Evolutionary conservation across 176 grass and related monocot genomes (phyloP).

Genomic region (Bonia amplexicaulis): DNA sequence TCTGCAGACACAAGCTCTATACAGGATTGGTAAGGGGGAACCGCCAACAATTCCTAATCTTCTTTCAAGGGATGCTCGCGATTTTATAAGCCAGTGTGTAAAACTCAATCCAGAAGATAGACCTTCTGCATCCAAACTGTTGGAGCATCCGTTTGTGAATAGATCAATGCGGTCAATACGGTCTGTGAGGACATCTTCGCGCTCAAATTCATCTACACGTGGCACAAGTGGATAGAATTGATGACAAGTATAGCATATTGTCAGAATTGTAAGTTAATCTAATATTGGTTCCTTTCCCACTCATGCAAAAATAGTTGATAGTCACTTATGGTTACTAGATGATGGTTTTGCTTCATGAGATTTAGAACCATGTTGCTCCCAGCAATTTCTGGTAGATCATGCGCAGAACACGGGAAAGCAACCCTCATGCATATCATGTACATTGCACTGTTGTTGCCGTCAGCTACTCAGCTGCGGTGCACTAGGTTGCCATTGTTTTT

Average conservation of each 20-base stretch:
- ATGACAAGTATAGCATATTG: neutral
- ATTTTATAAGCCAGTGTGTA: conserved; percentile 72
- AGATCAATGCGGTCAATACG: conserved; percentile 43
- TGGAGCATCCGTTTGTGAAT: conserved; percentile 70
- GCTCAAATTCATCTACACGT: conserved; percentile 38
- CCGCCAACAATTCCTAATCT: conserved; percentile 41
- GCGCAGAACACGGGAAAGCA: neutral
- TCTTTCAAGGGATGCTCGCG: conserved; percentile 58
- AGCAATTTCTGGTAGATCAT: neutral
- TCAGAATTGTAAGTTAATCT: conserved; percentile 38
- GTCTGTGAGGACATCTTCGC: conserved; percentile 42
- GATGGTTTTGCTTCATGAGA: neutral
- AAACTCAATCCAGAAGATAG: conserved; percentile 58
- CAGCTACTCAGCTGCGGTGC: neutral
- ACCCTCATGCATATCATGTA: neutral
- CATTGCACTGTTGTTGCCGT: neutral
- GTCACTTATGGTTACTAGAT: neutral
- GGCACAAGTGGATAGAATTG: conserved; percentile 10
- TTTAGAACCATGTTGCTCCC: neutral
- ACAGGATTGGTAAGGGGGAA: conserved; percentile 58
- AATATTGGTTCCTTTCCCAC: neutral
- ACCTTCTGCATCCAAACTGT: conserved; percentile 53
- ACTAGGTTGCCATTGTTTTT: conserved; percentile 20
- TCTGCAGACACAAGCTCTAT: conserved; percentile 75
- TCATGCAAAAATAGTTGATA: neutral